A percentile compares a stretch with the other conserved stretches of the same genome.
These are phyloP conservation scores for Globisporangium viniferum DNA, from an alignment of 352 stramenopile genomes.

Conservation along the genomic window DNA sequence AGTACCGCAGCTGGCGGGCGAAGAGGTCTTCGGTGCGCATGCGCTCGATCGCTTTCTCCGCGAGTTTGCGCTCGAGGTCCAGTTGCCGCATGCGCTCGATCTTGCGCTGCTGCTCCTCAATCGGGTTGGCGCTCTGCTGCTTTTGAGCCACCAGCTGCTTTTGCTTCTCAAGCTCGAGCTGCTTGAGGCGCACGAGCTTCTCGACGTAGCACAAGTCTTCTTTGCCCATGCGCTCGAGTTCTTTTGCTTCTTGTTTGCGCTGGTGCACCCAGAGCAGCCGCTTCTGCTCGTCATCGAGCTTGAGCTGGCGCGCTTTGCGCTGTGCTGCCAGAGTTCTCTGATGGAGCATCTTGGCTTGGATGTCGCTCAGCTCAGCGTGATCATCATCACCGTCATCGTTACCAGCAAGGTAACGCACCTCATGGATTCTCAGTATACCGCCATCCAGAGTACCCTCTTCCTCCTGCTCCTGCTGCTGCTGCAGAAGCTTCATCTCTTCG, in stretches of 20 bases:
- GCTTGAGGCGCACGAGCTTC: slow-evolving; percentile 37
- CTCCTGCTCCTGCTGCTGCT: slow-evolving; percentile 8
- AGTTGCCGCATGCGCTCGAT: slow-evolving; percentile 45
- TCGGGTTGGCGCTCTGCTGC: slow-evolving; percentile 19
- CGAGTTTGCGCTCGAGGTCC: slow-evolving; percentile 35
- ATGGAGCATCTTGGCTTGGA: slow-evolving; percentile 10
- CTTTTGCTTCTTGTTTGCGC: slow-evolving; percentile 25
- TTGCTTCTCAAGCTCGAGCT: slow-evolving; percentile 12
- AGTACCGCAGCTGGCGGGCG: slow-evolving; percentile 37
- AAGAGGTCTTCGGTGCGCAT: slow-evolving; percentile 58
- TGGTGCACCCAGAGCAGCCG: slow-evolving; percentile 28
- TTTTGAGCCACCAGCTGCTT: slow-evolving; percentile 16
- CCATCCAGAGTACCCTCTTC: not conserved
- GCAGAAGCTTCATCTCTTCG: slow-evolving; percentile 26
- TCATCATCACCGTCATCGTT: not conserved
- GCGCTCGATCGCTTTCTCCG: slow-evolving; percentile 23
- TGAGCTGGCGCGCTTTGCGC: slow-evolving; percentile 19
- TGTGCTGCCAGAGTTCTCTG: slow-evolving; percentile 6
- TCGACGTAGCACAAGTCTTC: slow-evolving; percentile 62
- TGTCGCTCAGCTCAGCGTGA: not conserved
- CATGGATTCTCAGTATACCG: not conserved
- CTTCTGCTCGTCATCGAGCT: slow-evolving; percentile 20
- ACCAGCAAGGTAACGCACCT: not conserved
- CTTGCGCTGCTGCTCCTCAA: slow-evolving; percentile 41
- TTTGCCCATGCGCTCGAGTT: slow-evolving; percentile 39